These are phyloP conservation scores for Neurospora terricola DNA, from an alignment of 495 filamentous ascomycete genomes.

Conservation along the genomic window DNA sequence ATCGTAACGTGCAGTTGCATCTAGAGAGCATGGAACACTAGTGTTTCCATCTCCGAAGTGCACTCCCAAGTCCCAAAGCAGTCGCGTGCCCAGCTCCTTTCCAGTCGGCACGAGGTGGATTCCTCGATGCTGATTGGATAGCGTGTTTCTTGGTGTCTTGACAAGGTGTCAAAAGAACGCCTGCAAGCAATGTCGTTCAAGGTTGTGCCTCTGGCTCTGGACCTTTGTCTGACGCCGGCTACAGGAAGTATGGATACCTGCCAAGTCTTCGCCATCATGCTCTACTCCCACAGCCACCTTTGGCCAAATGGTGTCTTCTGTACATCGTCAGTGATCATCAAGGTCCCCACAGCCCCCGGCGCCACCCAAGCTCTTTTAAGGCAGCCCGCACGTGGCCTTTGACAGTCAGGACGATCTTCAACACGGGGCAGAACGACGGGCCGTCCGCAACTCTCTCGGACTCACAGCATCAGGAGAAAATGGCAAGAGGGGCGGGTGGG, in stretches of 20 bases:
- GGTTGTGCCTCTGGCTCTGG: neutral
- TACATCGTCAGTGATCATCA: neutral
- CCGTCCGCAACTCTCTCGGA: neutral
- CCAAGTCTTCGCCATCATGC: neutral
- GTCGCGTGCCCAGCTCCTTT: constrained; percentile 24
- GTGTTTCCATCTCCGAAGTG: neutral
- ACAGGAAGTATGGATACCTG: neutral
- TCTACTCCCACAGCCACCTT: neutral
- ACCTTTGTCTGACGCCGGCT: neutral
- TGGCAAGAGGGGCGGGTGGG: neutral
- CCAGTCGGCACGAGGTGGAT: constrained; percentile 16
- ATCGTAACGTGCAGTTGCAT: neutral
- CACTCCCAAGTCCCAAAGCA: neutral
- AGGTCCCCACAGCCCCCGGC: neutral
- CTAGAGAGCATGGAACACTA: neutral
- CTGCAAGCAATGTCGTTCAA: neutral
- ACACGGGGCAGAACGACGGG: neutral
- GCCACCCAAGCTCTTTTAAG: neutral
- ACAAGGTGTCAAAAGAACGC: neutral
- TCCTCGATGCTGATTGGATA: constrained; percentile 13
- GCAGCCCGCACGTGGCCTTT: neutral
- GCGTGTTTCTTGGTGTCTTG: neutral
- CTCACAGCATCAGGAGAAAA: neutral
- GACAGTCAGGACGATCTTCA: neutral
- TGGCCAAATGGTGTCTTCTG: neutral